These are phyloP conservation scores for Magnolia changhungtana DNA, from an alignment of 164 flowering plant genomes.

Conservation along the genomic window DNA sequence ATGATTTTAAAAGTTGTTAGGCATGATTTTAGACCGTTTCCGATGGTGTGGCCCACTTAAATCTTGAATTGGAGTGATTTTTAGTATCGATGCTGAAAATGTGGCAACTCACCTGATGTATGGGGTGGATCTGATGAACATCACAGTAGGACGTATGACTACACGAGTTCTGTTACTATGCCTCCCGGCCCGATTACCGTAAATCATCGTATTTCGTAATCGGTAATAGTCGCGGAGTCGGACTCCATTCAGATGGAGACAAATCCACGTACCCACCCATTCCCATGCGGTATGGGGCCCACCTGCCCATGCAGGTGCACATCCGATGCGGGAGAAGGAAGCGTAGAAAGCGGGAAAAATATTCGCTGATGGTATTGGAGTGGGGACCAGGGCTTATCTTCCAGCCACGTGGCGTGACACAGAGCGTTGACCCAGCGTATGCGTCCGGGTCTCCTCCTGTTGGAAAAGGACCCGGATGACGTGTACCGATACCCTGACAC, in stretches of 20 bases:
- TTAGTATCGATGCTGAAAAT: too few relatives aligned
- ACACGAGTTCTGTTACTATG: too few relatives aligned
- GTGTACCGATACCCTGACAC: not conserved
- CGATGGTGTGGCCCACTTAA: too few relatives aligned
- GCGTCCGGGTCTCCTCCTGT: not conserved
- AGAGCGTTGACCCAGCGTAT: conserved; percentile 18
- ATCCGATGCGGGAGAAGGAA: not conserved
- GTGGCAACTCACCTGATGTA: too few relatives aligned
- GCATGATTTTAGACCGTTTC: too few relatives aligned
- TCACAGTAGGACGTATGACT: too few relatives aligned
- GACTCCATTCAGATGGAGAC: not conserved
- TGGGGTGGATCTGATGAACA: too few relatives aligned
- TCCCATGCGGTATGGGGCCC: not conserved
- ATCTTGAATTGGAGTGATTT: too few relatives aligned
- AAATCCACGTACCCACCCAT: not conserved
- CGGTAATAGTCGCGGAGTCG: not conserved
- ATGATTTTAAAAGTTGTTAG: too few relatives aligned
- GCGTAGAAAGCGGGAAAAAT: not conserved
- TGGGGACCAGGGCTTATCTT: not conserved
- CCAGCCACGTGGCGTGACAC: conserved; percentile 10
- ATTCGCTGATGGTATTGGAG: not conserved
- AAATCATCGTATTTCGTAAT: too few relatives aligned
- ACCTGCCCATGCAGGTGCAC: not conserved
- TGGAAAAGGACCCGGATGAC: not conserved
- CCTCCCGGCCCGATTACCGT: too few relatives aligned